These are phyloP conservation scores for Colletotrichum cereale DNA, from an alignment of 2,329 filamentous ascomycete genomes.

Conservation along the genomic window DNA sequence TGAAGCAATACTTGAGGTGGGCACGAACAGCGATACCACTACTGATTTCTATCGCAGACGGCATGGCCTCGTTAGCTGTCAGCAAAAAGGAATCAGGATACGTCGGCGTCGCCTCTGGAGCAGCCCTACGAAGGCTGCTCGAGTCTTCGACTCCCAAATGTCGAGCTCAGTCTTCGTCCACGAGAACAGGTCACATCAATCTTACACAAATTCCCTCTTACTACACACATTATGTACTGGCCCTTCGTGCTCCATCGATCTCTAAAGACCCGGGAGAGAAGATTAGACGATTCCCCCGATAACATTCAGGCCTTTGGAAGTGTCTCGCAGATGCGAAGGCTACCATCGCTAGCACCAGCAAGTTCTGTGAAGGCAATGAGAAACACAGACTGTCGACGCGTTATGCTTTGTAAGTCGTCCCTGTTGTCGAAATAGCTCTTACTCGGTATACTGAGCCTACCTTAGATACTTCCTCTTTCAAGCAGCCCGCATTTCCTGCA, in stretches of 20 bases:
- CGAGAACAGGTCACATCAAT: conserved; percentile 27
- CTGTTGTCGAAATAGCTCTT: no score
- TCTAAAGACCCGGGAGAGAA: conserved; percentile 36
- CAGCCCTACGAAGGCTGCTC: conserved; percentile 56
- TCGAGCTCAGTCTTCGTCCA: conserved; percentile 42
- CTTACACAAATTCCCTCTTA: conserved; percentile 35
- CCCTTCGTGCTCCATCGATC: conserved; percentile 58
- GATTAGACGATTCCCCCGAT: conserved; percentile 15
- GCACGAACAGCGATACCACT: conserved; percentile 42
- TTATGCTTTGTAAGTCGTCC: conserved; percentile 52
- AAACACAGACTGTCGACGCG: conserved; percentile 57
- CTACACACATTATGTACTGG: conserved; percentile 57
- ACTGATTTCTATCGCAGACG: conserved; percentile 49
- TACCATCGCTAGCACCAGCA: conserved; percentile 54
- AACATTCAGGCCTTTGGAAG: conserved; percentile 41
- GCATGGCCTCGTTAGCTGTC: conserved; percentile 54
- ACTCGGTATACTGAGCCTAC: not conserved
- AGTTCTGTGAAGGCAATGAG: conserved; percentile 53
- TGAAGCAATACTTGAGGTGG: conserved; percentile 39
- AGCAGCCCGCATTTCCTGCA: conserved; percentile 60
- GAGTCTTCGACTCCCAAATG: conserved; percentile 47
- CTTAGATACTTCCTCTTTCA: conserved; percentile 62
- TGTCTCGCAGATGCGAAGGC: conserved; percentile 57
- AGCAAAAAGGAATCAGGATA: conserved; percentile 56
- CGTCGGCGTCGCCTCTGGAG: conserved; percentile 59